These are phyloP conservation scores for Phytophthora idaei DNA, from an alignment of 352 stramenopile species.

Conservation along the genomic window DNA sequence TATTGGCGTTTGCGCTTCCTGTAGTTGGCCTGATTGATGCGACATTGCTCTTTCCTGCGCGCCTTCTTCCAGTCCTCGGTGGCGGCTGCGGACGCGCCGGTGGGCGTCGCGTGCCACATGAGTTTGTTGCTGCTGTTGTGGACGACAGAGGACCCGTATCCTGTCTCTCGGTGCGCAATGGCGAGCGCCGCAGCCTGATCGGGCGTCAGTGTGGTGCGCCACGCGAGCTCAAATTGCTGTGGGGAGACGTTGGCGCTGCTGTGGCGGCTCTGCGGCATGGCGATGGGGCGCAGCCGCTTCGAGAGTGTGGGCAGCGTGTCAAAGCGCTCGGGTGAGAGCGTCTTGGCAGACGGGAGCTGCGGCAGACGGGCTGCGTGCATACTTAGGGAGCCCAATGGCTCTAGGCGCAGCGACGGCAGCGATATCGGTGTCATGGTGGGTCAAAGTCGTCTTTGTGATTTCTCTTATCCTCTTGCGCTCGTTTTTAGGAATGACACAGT, in stretches of 20 bases:
- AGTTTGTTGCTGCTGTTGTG: slow-evolving; percentile 1
- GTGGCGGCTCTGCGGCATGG: background rate
- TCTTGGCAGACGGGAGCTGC: slow-evolving; percentile 18
- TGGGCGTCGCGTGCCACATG: background rate
- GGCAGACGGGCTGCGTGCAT: slow-evolving; percentile 11
- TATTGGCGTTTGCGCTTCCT: slow-evolving; percentile 57
- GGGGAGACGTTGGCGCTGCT: background rate
- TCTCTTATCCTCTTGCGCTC: slow-evolving; percentile 1
- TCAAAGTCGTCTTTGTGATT: background rate
- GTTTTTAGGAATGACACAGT: slow-evolving; percentile 19
- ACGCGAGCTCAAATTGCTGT: slow-evolving; percentile 9
- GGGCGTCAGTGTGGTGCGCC: slow-evolving; percentile 22
- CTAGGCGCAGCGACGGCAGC: slow-evolving; percentile 25
- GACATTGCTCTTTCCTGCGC: slow-evolving; percentile 60
- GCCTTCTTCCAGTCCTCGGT: slow-evolving; percentile 47
- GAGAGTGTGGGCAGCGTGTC: slow-evolving; percentile 11
- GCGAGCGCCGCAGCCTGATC: slow-evolving; percentile 29
- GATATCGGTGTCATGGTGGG: slow-evolving; percentile 19
- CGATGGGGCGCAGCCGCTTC: slow-evolving; percentile 14
- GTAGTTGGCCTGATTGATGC: slow-evolving; percentile 70
- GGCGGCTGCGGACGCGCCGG: background rate
- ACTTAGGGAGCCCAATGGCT: slow-evolving; percentile 11
- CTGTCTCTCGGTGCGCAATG: slow-evolving; percentile 26
- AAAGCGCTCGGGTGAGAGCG: slow-evolving; percentile 4
- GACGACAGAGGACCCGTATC: background rate